These are phyloP conservation scores for Cucurbitaria berberidis DNA, from an alignment of 2,329 filamentous ascomycete species.

Conservation along the genomic window DNA sequence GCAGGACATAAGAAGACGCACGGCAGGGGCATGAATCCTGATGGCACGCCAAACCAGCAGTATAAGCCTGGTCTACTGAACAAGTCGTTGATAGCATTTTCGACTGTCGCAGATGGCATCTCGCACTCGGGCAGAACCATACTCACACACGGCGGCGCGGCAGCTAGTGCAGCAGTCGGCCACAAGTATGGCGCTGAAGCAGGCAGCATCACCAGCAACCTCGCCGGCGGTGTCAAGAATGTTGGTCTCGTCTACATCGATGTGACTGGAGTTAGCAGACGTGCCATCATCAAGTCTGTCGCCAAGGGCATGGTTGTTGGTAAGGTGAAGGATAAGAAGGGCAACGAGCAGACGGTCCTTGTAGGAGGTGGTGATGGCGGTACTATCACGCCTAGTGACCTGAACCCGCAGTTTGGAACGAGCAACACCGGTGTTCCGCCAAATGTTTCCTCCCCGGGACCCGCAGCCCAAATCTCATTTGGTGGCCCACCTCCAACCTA, in stretches of 20 bases:
- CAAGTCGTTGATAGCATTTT: constrained; percentile 95
- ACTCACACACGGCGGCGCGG: constrained; percentile 73
- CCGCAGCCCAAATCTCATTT: constrained; percentile 43
- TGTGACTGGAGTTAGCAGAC: constrained; percentile 86
- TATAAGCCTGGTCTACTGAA: constrained; percentile 95
- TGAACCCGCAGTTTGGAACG: constrained; percentile 36
- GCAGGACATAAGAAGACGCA: constrained; percentile 66
- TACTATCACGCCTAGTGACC: constrained; percentile 48
- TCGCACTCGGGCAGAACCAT: constrained; percentile 84
- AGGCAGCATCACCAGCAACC: constrained; percentile 72
- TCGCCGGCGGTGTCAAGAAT: constrained; percentile 91
- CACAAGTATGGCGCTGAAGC: constrained; percentile 90
- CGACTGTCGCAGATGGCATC: constrained; percentile 90
- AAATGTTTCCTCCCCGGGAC: constrained; percentile 29
- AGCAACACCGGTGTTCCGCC: constrained; percentile 39
- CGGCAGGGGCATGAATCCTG: constrained; percentile 69
- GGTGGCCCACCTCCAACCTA: constrained; percentile 46
- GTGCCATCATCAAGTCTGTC: constrained; percentile 90
- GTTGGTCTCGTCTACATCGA: constrained; percentile 98
- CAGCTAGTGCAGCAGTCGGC: constrained; percentile 85
- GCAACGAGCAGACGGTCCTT: constrained; percentile 68
- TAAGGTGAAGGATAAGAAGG: constrained; percentile 75
- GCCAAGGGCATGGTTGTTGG: constrained; percentile 94
- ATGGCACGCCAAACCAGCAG: constrained; percentile 66
- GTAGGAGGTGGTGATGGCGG: constrained; percentile 71